Conservation (phyloP, 2,329 filamentous ascomycete species). For the Xylaria polymorpha region DNA sequence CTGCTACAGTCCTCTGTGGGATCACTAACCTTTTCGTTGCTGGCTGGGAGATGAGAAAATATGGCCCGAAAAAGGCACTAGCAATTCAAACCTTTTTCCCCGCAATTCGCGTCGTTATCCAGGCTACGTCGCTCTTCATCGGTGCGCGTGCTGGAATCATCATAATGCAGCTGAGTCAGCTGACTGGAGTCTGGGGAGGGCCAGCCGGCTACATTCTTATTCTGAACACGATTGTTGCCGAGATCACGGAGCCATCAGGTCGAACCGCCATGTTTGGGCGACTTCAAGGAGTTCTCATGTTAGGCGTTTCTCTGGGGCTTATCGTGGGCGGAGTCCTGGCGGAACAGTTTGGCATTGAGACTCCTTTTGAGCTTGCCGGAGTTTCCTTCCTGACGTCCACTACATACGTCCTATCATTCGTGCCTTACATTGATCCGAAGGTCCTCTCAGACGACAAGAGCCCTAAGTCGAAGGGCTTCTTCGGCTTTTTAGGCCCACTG, state of each 20-base stretch:
- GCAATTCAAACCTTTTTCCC: slow-evolving; percentile 72
- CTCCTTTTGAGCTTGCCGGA: slow-evolving; percentile 43
- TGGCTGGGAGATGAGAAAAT: slow-evolving; percentile 72
- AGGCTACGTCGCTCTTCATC: slow-evolving; percentile 70
- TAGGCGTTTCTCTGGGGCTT: slow-evolving; percentile 40
- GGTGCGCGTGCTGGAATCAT: slow-evolving; percentile 70
- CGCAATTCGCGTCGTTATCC: slow-evolving; percentile 69
- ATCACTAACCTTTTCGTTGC: slow-evolving; percentile 74
- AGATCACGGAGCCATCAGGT: slow-evolving; percentile 67
- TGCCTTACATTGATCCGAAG: slow-evolving; percentile 44
- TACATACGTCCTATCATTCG: slow-evolving; percentile 37
- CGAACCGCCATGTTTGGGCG: slow-evolving; percentile 72
- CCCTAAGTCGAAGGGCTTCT: slow-evolving; percentile 32
- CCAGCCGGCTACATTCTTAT: slow-evolving; percentile 75
- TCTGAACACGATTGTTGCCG: slow-evolving; percentile 74
- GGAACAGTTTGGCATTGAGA: slow-evolving; percentile 39
- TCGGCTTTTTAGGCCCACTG: slow-evolving; percentile 36
- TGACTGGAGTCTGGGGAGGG: slow-evolving; percentile 75
- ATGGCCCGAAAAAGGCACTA: slow-evolving; percentile 71
- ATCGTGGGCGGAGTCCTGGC: slow-evolving; percentile 41
- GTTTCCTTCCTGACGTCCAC: slow-evolving; percentile 37
- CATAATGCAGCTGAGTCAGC: slow-evolving; percentile 73
- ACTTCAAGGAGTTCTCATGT: slow-evolving; percentile 44
- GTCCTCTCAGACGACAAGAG: slow-evolving; percentile 34
- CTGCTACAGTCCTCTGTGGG: slow-evolving; percentile 73